Conservation (phyloP, 345 rosid genomes). For the Brassica nigra region DNA sequence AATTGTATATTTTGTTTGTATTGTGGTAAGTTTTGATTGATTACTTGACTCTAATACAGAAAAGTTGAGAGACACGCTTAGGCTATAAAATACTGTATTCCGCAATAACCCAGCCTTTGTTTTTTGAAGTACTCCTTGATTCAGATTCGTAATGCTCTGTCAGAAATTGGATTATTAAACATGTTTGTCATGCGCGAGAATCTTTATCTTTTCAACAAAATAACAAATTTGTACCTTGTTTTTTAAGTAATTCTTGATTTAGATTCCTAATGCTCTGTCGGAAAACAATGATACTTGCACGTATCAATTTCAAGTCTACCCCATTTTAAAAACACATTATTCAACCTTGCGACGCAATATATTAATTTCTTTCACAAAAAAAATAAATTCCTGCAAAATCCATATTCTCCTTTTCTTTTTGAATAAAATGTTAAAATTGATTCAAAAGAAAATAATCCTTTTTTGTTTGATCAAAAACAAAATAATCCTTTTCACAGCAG, state of each 20-base stretch:
- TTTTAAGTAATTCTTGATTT: not conserved
- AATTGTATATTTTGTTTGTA: too few relatives aligned
- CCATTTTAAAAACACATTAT: not conserved
- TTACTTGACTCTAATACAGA: not conserved
- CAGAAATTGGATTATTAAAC: not conserved
- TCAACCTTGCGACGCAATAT: not conserved
- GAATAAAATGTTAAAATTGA: too few relatives aligned
- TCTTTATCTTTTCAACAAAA: not conserved
- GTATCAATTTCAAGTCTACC: not conserved
- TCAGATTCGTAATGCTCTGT: constrained; percentile 3
- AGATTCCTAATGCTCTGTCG: constrained; percentile 1
- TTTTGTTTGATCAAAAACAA: too few relatives aligned
- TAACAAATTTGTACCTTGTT: not conserved
- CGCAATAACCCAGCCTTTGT: not conserved
- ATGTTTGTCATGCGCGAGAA: not conserved
- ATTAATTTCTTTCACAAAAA: not conserved
- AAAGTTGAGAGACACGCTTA: not conserved
- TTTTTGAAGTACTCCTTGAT: not conserved
- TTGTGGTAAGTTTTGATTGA: not conserved
- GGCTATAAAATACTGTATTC: not conserved
- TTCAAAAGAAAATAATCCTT: too few relatives aligned
- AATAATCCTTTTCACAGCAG: too few relatives aligned
- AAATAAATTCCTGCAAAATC: too few relatives aligned
- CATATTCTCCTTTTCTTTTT: too few relatives aligned
- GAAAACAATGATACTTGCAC: not conserved